Evolutionary conservation across 148 eudicot species (phyloP).

Genomic region (Rheum nobile): DNA sequence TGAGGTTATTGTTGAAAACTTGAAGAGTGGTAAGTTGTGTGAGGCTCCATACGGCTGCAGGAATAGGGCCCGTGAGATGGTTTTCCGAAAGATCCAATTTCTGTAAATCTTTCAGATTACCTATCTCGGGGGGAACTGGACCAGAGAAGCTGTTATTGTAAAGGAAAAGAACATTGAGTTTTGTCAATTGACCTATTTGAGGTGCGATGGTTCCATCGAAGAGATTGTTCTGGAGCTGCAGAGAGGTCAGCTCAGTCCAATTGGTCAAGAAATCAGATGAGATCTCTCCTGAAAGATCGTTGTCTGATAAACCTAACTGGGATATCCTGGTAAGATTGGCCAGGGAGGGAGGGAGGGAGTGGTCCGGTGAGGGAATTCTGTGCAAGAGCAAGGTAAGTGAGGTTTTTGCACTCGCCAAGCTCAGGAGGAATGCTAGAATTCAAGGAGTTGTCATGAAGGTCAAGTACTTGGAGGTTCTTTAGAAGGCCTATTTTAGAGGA

Average conservation of each 20-base stretch:
- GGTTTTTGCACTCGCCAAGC: conserved; percentile 20
- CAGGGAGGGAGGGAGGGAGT: conserved; percentile 25
- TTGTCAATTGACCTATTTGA: conserved; percentile 22
- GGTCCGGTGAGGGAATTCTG: conserved; percentile 20
- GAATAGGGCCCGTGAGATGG: conserved; percentile 37
- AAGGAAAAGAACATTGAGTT: conserved; percentile 15
- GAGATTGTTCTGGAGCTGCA: conserved; percentile 24
- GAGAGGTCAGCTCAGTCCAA: conserved; percentile 13
- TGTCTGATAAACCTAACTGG: conserved; percentile 19
- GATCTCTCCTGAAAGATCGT: conserved; percentile 29
- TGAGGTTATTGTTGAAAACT: background rate
- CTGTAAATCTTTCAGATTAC: conserved; percentile 17
- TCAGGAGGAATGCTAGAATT: conserved; percentile 23
- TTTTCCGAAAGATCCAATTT: conserved; percentile 22
- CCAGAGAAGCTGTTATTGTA: conserved; percentile 29
- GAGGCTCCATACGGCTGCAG: conserved; percentile 26
- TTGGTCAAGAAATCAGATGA: conserved; percentile 24
- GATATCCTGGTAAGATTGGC: conserved; percentile 20
- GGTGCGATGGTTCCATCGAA: conserved; percentile 24
- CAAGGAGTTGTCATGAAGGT: conserved; percentile 25
- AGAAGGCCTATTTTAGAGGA: conserved; percentile 27
- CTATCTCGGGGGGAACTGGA: conserved; percentile 21
- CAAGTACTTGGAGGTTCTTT: conserved; percentile 20
- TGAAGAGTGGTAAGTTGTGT: conserved; percentile 13
- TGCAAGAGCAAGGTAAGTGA: conserved; percentile 28